Evolutionary conservation across 768 basidiomycete species (phyloP).

Genomic region (Boletellus ananiceps): DNA sequence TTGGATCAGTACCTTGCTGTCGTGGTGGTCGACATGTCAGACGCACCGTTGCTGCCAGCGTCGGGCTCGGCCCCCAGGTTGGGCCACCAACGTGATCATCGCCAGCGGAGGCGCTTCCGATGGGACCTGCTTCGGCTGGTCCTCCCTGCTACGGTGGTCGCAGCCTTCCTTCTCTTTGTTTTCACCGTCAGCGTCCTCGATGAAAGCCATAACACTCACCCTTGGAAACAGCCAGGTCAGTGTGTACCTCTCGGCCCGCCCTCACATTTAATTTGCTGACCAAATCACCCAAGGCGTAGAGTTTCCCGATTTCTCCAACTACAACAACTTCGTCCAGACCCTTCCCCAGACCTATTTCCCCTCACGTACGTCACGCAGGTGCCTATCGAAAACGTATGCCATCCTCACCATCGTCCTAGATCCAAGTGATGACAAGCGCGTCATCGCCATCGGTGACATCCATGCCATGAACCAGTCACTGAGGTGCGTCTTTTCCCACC

Average conservation of each 20-base stretch:
- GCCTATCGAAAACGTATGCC: neutral
- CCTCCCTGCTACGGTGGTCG: constrained; percentile 35
- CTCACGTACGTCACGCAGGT: constrained; percentile 36
- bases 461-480: constrained; percentile 77
- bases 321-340: constrained; percentile 39
- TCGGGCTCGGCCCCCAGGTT: neutral
- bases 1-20: too few relatives aligned
- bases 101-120: too few relatives aligned
- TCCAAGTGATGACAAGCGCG: constrained; percentile 44
- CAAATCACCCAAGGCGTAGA: neutral
- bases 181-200: constrained; percentile 33
- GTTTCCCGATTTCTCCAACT: constrained; percentile 55
- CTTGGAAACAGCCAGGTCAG: constrained; percentile 17
- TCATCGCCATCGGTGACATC: constrained; percentile 82
- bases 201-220: neutral
- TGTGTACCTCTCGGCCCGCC: neutral
- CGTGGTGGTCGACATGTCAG: constrained; percentile 8
- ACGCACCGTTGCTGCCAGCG: constrained; percentile 11
- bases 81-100: neutral
- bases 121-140: constrained; percentile 2
- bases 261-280: neutral
- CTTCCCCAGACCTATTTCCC: constrained; percentile 51
- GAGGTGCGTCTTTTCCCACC: constrained; percentile 41
- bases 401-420: constrained; percentile 34
- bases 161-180: constrained; percentile 42